Evolutionary conservation across 805 yeast species (phyloP).

Genomic region (Maudiozyma saulgeensis): DNA sequence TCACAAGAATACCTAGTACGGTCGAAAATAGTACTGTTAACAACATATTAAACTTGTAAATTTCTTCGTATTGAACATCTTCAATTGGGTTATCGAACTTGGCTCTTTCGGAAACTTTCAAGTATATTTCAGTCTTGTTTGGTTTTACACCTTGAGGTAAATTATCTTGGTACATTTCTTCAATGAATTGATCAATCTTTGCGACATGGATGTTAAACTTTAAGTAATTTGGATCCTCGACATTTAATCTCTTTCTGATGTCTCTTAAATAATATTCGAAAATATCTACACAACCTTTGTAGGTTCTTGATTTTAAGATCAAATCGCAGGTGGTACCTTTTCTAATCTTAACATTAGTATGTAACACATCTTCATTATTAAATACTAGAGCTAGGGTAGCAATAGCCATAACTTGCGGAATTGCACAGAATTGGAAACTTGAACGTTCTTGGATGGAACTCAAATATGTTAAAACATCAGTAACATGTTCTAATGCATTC

Average conservation of each 20-base stretch:
- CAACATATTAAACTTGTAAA: slow-evolving; percentile 20
- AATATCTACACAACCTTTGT: slow-evolving; percentile 65
- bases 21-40: slow-evolving; percentile 15
- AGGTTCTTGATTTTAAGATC: slow-evolving; percentile 63
- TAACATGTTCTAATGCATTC: slow-evolving; percentile 69
- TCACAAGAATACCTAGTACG: not conserved
- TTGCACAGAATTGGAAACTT: slow-evolving; percentile 84
- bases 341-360: slow-evolving; percentile 72
- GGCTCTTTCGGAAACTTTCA: slow-evolving; percentile 37
- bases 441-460: slow-evolving; percentile 73
- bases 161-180: slow-evolving; percentile 57
- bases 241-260: slow-evolving; percentile 72
- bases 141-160: slow-evolving; percentile 46
- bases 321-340: slow-evolving; percentile 77
- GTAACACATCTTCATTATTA: slow-evolving; percentile 67
- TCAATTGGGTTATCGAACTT: slow-evolving; percentile 30
- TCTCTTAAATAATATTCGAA: slow-evolving; percentile 64
- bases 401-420: slow-evolving; percentile 98
- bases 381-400: slow-evolving; percentile 84
- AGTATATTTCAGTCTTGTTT: slow-evolving; percentile 29
- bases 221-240: slow-evolving; percentile 78
- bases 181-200: slow-evolving; percentile 81
- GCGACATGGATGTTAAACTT: slow-evolving; percentile 79
- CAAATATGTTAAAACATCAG: slow-evolving; percentile 66
- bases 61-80: slow-evolving; percentile 17